Evolutionary conservation across 2,329 filamentous ascomycete species (phyloP).

Genomic region (Aspergillus sp.): DNA sequence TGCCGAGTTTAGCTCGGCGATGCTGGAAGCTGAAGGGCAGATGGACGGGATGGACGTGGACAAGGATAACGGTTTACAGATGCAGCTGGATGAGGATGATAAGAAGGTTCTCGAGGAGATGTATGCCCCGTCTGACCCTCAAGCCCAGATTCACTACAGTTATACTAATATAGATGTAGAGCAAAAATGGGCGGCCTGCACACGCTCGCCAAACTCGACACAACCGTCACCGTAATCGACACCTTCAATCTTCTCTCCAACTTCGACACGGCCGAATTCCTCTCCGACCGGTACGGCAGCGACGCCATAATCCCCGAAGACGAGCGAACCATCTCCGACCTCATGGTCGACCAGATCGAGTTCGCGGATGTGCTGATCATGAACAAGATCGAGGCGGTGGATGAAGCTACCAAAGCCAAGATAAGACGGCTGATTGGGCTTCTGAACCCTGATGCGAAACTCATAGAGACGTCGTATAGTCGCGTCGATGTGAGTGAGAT

Average conservation of each 20-base stretch:
- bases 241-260: constrained; percentile 71
- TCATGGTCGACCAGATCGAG: constrained; percentile 76
- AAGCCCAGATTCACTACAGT: constrained; percentile 2
- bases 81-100: constrained; percentile 41
- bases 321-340: constrained; percentile 70
- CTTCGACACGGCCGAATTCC: constrained; percentile 68
- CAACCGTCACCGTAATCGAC: constrained; percentile 71
- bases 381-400: constrained; percentile 69
- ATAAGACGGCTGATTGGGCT: constrained; percentile 57
- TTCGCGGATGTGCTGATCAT: constrained; percentile 72
- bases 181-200: constrained; percentile 63
- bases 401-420: constrained; percentile 44
- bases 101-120: constrained; percentile 48
- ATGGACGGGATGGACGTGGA: constrained; percentile 39
- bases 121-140: constrained; percentile 30
- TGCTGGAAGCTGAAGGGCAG: constrained; percentile 45
- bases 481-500: constrained; percentile 63
- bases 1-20: constrained; percentile 50
- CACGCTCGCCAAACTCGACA: constrained; percentile 66
- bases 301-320: constrained; percentile 66
- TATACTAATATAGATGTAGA: constrained; percentile 21
- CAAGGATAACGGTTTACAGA: constrained; percentile 31
- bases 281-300: constrained; percentile 60
- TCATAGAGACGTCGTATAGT: constrained; percentile 60
- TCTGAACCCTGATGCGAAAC: constrained; percentile 66